These are phyloP conservation scores for Leishmania martiniquensis DNA, from an alignment of 208 protist genomes.

Conservation along the genomic window DNA sequence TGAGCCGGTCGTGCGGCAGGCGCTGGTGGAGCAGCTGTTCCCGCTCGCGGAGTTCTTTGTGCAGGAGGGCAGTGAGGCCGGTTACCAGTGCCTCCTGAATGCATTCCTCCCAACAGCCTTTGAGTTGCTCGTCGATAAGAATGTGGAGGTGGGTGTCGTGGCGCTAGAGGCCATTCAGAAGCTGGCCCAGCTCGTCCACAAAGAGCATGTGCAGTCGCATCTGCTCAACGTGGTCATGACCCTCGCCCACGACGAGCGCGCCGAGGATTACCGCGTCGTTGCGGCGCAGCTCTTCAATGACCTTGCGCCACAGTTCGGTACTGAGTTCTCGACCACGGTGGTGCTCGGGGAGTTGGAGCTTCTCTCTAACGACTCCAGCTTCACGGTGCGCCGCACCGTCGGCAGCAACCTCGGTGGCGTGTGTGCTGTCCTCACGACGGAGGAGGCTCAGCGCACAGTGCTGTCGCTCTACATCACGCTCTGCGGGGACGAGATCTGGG, in stretches of 20 bases:
- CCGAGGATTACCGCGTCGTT: conserved; percentile 95
- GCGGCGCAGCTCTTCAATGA: conserved; percentile 92
- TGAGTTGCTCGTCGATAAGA: conserved; percentile 95
- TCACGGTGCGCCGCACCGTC: conserved; percentile 90
- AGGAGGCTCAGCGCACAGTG: conserved; percentile 61
- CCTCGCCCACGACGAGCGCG: conserved; percentile 94
- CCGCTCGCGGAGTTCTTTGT: conserved; percentile 82
- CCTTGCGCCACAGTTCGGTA: conserved; percentile 79
- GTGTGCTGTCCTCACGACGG: conserved; percentile 56
- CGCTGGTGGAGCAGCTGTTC: conserved; percentile 90
- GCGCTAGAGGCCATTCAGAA: conserved; percentile 85
- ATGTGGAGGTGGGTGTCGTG: conserved; percentile 89
- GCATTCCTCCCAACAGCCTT: conserved; percentile 93
- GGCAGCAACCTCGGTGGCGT: conserved; percentile 82
- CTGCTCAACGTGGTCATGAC: conserved; percentile 90
- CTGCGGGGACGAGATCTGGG: conserved; percentile 96
- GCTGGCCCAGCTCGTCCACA: conserved; percentile 83
- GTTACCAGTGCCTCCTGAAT: conserved; percentile 84
- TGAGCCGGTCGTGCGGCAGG: conserved; percentile 92
- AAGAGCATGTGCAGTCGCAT: conserved; percentile 85
- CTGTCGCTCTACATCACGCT: conserved; percentile 89
- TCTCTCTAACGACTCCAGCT: conserved; percentile 90
- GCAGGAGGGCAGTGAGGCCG: conserved; percentile 68
- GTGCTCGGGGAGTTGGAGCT: conserved; percentile 86
- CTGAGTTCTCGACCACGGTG: conserved; percentile 60